Evolutionary conservation across 805 yeast genomes (phyloP), one percentile per base, ranked within the genome.

Genomic region (Candida jianshihensis): DNA sequence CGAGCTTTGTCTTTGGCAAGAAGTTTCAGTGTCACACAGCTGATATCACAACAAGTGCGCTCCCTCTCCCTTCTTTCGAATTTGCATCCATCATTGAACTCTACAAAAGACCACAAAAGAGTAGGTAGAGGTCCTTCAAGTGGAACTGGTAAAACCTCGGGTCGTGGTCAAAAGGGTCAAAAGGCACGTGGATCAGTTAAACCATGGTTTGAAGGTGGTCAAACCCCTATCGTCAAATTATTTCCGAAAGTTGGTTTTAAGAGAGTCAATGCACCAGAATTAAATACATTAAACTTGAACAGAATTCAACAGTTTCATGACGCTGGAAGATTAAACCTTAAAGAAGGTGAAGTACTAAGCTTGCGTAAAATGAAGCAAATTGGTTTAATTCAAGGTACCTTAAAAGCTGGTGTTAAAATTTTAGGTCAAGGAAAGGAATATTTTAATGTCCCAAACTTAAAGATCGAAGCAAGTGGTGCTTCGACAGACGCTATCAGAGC

Each of bases 91-190:
- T 68, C 78, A 4, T 67, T 67, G 28, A 78, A 81, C 31, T 76
- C 90, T 0, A 78, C 77, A 29, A 66, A 64, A 34, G 59, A 68
- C 14, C 71, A 69, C 53, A 84, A 79, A 54, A 73, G 96, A 60
- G 69, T 90, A 11, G 98, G 98, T 62, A 79, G 98, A 67, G 97
- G 97, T 65, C 95, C 96, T 18, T 88, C 94, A 29, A 81, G 94
- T 26, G 87, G 88, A 16, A 69, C 74, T 47, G 98, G 98, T 66
- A 89, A 90, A 62, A 92, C 97, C 4, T 78, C 97, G 6, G 95
- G 96, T 33, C 74, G 97, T 60, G 98, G 98, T 70, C 95, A 86
- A 54, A 92, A 92, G 66, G 98, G 98, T 76, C 97, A 90, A 60
- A 90, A 90, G 65, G 96, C 97, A 10, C 77, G 97, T 63, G 84